phyloP scores from a whole-genome alignment of 495 filamentous ascomycete genomes.

The Chaetomium cochliodes region DNA sequence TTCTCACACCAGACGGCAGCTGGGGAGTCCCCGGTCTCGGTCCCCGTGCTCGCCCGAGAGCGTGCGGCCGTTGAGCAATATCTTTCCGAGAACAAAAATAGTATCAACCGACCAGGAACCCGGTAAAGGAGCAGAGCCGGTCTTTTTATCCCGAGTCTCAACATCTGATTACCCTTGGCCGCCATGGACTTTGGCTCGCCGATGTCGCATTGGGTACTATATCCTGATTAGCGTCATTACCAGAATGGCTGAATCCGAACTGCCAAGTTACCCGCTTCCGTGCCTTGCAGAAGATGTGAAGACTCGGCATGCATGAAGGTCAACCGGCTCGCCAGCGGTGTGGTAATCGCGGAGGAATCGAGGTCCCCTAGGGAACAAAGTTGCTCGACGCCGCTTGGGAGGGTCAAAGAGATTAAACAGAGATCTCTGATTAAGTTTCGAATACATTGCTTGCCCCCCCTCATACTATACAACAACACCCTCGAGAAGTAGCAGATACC shows the following conservation, averaged over 20 bases:
- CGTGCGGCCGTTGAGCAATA: background rate
- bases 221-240: background rate
- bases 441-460: background rate
- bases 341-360: background rate
- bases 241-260: constrained; percentile 4
- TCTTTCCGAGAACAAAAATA: constrained; percentile 9
- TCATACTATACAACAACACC: constrained; percentile 11
- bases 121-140: background rate
- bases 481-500: background rate
- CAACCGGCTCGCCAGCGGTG: background rate
- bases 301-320: background rate
- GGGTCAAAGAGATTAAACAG: background rate
- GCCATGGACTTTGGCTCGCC: background rate
- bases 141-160: background rate
- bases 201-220: background rate
- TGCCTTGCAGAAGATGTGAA: background rate
- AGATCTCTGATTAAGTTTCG: constrained; percentile 1
- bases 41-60: background rate
- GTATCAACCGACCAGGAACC: constrained; percentile 7
- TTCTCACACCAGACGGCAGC: background rate
- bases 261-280: background rate
- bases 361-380: background rate
- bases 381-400: too few relatives aligned
- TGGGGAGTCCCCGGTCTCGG: background rate
- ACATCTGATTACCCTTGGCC: background rate